Conservation (phyloP, 495 filamentous ascomycete species). For the Staphylotrichum tortipilum region DNA sequence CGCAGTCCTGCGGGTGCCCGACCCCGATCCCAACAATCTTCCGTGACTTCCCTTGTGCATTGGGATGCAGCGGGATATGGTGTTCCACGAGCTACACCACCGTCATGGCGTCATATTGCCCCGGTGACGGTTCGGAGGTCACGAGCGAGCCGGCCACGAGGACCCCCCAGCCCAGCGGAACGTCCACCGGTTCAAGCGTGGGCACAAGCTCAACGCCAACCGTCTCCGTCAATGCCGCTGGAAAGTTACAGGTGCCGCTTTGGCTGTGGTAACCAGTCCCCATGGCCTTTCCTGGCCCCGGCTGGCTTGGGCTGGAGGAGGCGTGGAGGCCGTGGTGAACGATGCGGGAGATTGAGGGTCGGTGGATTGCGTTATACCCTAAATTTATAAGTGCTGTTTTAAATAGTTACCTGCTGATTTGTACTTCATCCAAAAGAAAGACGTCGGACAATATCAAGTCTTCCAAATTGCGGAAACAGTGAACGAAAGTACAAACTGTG, state of each 20-base stretch:
- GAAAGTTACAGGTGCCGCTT: not conserved
- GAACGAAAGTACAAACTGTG: no score
- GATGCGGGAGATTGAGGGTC: no score
- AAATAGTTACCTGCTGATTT: no score
- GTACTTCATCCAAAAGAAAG: no score
- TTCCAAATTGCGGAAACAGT: no score
- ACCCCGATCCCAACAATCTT: slow-evolving; percentile 12
- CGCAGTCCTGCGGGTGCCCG: slow-evolving; percentile 21
- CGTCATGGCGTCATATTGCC: slow-evolving; percentile 1
- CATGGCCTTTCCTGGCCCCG: no score
- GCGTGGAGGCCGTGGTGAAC: no score
- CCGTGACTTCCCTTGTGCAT: slow-evolving; percentile 17
- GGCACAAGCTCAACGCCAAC: not conserved
- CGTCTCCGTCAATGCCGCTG: not conserved
- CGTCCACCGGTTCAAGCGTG: not conserved
- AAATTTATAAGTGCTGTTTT: no score
- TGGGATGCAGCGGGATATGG: slow-evolving; percentile 8
- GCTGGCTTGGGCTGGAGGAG: not conserved
- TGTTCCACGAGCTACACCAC: slow-evolving; percentile 15
- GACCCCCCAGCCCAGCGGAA: not conserved
- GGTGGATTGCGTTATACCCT: no score
- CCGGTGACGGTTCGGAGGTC: not conserved
- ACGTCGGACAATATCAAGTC: no score
- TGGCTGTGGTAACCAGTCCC: not conserved
- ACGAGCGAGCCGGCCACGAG: not conserved